Evolutionary conservation across 495 filamentous ascomycete species (phyloP), one percentile per base, ranked within the genome.

Genomic region (Thermochaetoides thermophila): DNA sequence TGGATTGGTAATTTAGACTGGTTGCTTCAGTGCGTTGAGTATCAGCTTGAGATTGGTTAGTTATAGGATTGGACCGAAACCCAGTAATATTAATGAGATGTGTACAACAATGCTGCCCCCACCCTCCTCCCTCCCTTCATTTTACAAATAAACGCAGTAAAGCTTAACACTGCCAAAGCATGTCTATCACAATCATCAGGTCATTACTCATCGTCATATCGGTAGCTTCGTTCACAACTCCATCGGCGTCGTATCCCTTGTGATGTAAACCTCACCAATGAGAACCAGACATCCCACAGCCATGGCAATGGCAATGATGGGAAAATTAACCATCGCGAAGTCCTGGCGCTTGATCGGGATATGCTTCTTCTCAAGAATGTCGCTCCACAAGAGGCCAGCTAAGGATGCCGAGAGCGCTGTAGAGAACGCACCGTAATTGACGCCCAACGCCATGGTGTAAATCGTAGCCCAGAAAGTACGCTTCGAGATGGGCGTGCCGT

Each of bases 351-450:
- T 44, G 1, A 80, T 68, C 21, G 51, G 60, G 31, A 80, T 78
- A 32, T 73, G 64, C 42, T 80, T 80, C 22, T 71, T 60, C 4
- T 45, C 49, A 4, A 80, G 61, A 25, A 80, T 80, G 42, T 77
- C 68, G 3, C 73, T 58, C 74, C 75, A 80, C 4, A 78, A 54
- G 9, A 80, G 51, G 2, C 74, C 75, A 27, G 75, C 74, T 13
- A 80, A 53, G 6, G 73, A 75, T 6, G 73, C 74, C 40, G 68
- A 74, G 46, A 80, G 74, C 0, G 73, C 69, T 2, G 67, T 67
- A 51, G 71, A 75, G 45, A 78, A 80, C 10, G 74, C 75, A 27
- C 75, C 75, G 37, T 66, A 78, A 51, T 80, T 79, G 43, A 78
- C 71, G 13, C 73, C 73, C 5, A 80, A 46, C 0, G 74, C 74